Base-by-base conservation (phyloP, 495 filamentous ascomycete species). In the Hyaloscypha finlandica region DNA sequence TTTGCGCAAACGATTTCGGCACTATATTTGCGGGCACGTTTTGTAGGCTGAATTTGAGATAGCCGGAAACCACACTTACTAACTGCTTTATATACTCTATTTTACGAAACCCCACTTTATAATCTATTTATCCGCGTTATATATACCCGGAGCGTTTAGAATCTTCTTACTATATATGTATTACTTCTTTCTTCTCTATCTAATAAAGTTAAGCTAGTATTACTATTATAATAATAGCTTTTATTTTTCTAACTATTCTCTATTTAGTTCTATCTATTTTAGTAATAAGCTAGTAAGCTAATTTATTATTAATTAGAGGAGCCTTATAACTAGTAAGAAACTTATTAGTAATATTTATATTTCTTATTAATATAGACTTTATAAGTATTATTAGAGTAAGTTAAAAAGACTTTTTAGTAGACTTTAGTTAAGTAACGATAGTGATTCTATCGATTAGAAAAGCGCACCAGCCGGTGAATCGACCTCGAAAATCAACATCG, bases 351-450 rank as follows among this genome's bases (percentile, higher is more conserved):
- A n/a, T n/a, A n/a, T n/a, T n/a, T n/a, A n/a, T n/a, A n/a, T n/a
- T n/a, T n/a, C n/a, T n/a, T n/a, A n/a, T n/a, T n/a, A n/a, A n/a
- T n/a, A n/a, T n/a, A n/a, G n/a, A n/a, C n/a, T n/a, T n/a, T n/a
- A n/a, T n/a, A n/a, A n/a, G n/a, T n/a, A n/a, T n/a, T n/a, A n/a
- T n/a, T n/a, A n/a, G n/a, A n/a, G n/a, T n/a, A n/a, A n/a, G n/a
- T n/a, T n/a, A n/a, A n/a, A n/a, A n/a, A n/a, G 86, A 89, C 69
- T 80, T 93, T 3, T 84, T 88, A 1, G 73, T 79, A n/a, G 90
- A 93, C 77, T 92, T 92, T 76, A 85, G 87, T 12, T 81, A 83
- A 19, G 89, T 90, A 3, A 90, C 88, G n/a, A n/a, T n/a, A n/a
- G n/a, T n/a, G n/a, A n/a, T n/a, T 82, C 84, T 3, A 73, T 92